Base-by-base conservation (phyloP, 345 rosid genomes). In the Heritiera littoralis region DNA sequence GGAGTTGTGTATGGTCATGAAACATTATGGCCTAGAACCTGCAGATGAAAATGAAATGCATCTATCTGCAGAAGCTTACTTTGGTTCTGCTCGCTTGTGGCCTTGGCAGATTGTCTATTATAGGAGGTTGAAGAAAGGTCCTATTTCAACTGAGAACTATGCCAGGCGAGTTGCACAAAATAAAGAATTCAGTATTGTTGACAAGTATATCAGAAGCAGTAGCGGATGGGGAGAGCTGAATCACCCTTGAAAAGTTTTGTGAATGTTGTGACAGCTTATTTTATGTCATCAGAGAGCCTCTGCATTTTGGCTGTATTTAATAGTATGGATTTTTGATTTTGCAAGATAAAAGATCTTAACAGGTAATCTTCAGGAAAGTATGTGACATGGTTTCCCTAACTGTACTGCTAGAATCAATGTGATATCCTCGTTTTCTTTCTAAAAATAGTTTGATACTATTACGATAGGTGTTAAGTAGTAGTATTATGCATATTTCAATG, bases 101-200 rank as follows among this genome's bases (percentile, higher is more conserved):
- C 91, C 88, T 2, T 88, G 91, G 91, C 85, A 86, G 59, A 73
- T 85, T 23, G 70, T 88, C 41, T 79, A 80, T 67, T 83, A 82
- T 55, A 83, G 90, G 80, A 89, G 88, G 77, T 85, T 85, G 86
- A 89, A 87, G 77, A 87, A 86, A 76, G 88, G 90, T 66, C 86
- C 85, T 65, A 83, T 87, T 67, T 86, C 89, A 56, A 61, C 66
- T 60, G 85, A 86, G 48, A 89, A 86, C 65, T 86, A 87, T 75
- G 85, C 88, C 15, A 82, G 80, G 79, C 79, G 89, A 49, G 79
- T 87, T 72, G 87, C 84, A 54, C 86, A 89, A 79, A 87, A 87
- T 59, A 72, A 79, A 73, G 87, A 86, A 85, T 86, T 83, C 41
- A 77, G 84, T 74, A 87, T 89, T 61, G 76, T 82, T 71, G 89